These are phyloP conservation scores for Kuraishia floccosa DNA, from an alignment of 805 yeast genomes.

Conservation along the genomic window DNA sequence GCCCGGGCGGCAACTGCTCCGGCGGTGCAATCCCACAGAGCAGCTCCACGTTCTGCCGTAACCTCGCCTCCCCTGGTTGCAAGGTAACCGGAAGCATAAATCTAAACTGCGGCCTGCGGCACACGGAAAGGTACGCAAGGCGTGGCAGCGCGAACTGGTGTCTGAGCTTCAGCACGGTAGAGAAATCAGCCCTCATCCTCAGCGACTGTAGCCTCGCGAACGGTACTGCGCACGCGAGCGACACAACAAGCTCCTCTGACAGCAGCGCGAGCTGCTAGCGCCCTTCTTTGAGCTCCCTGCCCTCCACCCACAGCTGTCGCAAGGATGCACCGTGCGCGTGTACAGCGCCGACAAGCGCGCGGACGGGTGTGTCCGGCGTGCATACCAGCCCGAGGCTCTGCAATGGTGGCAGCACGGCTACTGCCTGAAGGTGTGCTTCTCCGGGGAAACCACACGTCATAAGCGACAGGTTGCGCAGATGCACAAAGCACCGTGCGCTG, in stretches of 20 bases:
- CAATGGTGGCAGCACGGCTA: too few relatives aligned
- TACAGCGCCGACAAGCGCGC: conserved; percentile 2
- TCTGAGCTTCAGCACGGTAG: neutral
- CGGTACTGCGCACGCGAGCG: neutral
- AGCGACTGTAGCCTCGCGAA: conserved; percentile 1
- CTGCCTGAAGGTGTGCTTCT: too few relatives aligned
- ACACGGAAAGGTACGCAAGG: conserved; percentile 18
- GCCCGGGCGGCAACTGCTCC: too few relatives aligned
- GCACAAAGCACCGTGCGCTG: too few relatives aligned
- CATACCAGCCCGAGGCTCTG: too few relatives aligned
- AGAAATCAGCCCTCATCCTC: conserved; percentile 1
- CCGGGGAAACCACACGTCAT: too few relatives aligned
- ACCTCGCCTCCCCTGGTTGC: conserved; percentile 25
- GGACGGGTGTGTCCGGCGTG: too few relatives aligned
- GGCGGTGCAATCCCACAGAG: conserved; percentile 1
- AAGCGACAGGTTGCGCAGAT: too few relatives aligned
- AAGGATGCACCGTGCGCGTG: conserved; percentile 1
- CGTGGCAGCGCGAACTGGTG: conserved; percentile 5
- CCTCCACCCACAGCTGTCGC: conserved; percentile 1
- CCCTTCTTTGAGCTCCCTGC: conserved; percentile 1
- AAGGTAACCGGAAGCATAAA: conserved; percentile 24
- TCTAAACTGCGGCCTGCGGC: conserved; percentile 25
- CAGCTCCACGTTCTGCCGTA: conserved; percentile 24
- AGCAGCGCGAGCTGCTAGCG: conserved; percentile 1
- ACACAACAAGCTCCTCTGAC: neutral